Evolutionary conservation across 306 rosid genomes (phyloP), one percentile per base, ranked within the genome.

Genomic region (Trifolium subterraneum): DNA sequence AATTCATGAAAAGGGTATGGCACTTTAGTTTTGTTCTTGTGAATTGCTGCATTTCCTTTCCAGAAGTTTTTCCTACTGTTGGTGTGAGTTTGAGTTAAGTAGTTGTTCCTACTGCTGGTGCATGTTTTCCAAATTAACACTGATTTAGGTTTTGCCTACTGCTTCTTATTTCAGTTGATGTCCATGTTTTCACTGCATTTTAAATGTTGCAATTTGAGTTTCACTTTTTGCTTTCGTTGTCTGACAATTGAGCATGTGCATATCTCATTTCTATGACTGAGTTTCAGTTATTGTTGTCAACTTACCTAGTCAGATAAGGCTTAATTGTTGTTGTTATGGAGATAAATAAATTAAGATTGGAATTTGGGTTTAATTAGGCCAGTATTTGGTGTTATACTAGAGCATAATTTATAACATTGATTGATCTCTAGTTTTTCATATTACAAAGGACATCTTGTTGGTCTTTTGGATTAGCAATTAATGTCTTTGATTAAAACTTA

Each of bases 161-260:
- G 25, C 42, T 58, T 56, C 45, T 22, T 11, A 54, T 62, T 76
- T 65, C 58, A 23, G 48, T 55, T 55, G 68, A 9, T 68, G 20
- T 47, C 44, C 63, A 18, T 27, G n/a, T 35, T 39, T 62, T 19
- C 38, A 38, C 38, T 8, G 23, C 55, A 15, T 20, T 31, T 50
- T 5, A 38, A 35, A 61, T 25, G 77, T 62, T 69, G 15, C 55
- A 20, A 47, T 15, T 69, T 7, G 64, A 27, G 65, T 35, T 69
- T 60, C 66, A 19, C 25, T 72, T 59, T 25, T 3, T 59, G 18
- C 44, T 25, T 22, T 14, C 6, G 13, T 55, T 41, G 51, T 64
- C 31, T 31, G 22, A 7, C 59, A 66, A 41, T 41, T 15, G 60
- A 64, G 71, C 39, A 50, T 60, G 18, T 71, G 14, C 48, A 25